Base-by-base conservation (phyloP, 768 basidiomycete genomes). In the Gloeopeniophorella convolvens region DNA sequence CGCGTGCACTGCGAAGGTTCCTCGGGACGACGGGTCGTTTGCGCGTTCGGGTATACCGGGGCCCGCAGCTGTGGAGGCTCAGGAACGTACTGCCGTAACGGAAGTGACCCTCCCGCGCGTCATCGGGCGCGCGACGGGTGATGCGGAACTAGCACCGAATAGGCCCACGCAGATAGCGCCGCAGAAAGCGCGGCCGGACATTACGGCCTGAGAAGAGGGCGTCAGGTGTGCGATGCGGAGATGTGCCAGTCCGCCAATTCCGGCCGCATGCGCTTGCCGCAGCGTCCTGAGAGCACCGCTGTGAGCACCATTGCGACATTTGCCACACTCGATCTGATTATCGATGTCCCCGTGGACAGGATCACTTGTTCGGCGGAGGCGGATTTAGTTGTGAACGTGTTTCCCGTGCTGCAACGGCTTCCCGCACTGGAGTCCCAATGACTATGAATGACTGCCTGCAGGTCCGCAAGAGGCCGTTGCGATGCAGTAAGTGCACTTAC, bases 391-490 rank as follows among this genome's bases (percentile, higher is more conserved):
- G 31, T 37, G 51, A 54, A 54, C 52, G 52, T 54, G 52, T 54
- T 54, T 42, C 47, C 47, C 47, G 52, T 20, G 52, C 52, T 54
- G 52, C 47, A 54, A 27, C 28, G 18, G 42, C 41, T 20, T 45
- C 28, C 52, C 52, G 52, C 47, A 42, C 42, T 54, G 52, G 36
- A 28, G 46, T 47, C 52, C 48, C 52, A 23, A 54, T 54, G 51
- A 48, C 45, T 37, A 35, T 53, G 51, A 48, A 53, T 42, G 52
- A 48, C 46, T 54, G 46, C 52, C 52, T 48, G 52, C 52, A 54
- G 52, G 52, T 15, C 35, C 52, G 52, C 52, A 54, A 54, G 52
- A 54, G 47, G 52, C 52, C 52, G 52, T 48, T 34, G 52, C 39
- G 30, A 54, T 37, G 52, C 35, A 54, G 52, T 48, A 48, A 48